These are phyloP conservation scores for Colletotrichum theobromicola DNA, from an alignment of 2,329 filamentous ascomycete species.

Conservation along the genomic window DNA sequence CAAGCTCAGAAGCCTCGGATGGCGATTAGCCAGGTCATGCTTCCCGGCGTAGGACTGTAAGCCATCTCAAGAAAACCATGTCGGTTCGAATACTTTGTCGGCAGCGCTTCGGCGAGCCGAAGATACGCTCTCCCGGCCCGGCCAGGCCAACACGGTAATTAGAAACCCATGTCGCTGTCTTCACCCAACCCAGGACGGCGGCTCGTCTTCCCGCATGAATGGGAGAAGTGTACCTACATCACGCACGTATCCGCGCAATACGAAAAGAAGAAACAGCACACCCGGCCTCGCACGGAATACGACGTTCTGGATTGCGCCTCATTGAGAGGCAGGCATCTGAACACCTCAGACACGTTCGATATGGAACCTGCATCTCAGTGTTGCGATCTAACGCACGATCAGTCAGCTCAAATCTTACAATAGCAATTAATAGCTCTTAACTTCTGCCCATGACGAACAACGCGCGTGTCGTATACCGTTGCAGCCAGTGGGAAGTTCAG, in stretches of 20 bases:
- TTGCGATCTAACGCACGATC: background rate
- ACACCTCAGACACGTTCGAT: slow-evolving; percentile 2
- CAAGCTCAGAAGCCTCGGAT: background rate
- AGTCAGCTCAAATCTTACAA: background rate
- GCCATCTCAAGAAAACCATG: background rate
- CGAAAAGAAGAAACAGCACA: background rate
- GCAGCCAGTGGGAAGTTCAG: slow-evolving; percentile 7
- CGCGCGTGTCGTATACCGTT: background rate
- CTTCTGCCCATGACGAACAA: background rate
- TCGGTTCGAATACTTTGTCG: background rate
- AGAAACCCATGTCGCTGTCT: background rate
- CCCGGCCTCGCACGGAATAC: background rate
- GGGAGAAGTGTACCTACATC: background rate
- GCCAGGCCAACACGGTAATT: background rate
- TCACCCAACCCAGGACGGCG: background rate
- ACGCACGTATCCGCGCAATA: background rate
- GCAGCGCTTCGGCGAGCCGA: background rate
- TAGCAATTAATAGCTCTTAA: background rate
- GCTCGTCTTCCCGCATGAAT: background rate
- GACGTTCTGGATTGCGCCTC: background rate
- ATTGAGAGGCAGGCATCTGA: background rate
- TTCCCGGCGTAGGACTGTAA: background rate
- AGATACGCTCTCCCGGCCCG: slow-evolving; percentile 1
- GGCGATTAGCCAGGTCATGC: background rate
- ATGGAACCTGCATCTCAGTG: background rate